Base-by-base conservation (phyloP, 768 basidiomycete genomes). In the Tylopilus plumbeoviolaceoides region DNA sequence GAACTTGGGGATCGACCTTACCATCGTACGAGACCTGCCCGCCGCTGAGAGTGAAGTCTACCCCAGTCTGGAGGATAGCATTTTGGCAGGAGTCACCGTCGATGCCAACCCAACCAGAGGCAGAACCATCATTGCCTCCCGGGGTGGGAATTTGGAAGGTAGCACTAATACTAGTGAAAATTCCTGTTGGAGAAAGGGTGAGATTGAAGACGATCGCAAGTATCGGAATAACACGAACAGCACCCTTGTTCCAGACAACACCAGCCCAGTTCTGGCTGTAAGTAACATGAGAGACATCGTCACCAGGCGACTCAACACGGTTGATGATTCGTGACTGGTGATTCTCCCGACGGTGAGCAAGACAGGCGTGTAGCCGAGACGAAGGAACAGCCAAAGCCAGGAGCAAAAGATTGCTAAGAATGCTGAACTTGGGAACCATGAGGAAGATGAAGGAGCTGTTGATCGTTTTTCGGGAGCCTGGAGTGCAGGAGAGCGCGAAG, bases 51-150 rank as follows among this genome's bases (percentile, higher is more conserved):
- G 25, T 59, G 42, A 59, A 54, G 50, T 56, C 54, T 17, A 63
- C 11, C 21, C 62, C 62, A 8, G 60, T 55, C 49, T 64, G 60
- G 48, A 63, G 57, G 44, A 62, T 59, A 11, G 55, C 55, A 7
- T 12, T 55, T 7, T 1, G 5, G 35, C 58, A 57, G 12, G 43
- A 48, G 33, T 59, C 54, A 49, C 60, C 57, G 3, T 65, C 63
- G n/a, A 64, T 63, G 25, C 63, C 63, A 28, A 64, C 58, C 58
- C 60, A 64, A 27, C 58, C 61, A 45, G 54, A 48, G 14, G 60
- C 53, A 28, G 54, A 53, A 28, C 53, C 54, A 1, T 5, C 38
- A 1, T 2, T 43, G 5, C 63, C 60, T 1, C 47, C 42, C 10
- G 51, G 58, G 25, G 47, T 44, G n/a, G 63, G 60, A 15, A 56